Evolutionary conservation across 2,329 filamentous ascomycete genomes (phyloP).

Genomic region (Ophiostoma angusticollis): DNA sequence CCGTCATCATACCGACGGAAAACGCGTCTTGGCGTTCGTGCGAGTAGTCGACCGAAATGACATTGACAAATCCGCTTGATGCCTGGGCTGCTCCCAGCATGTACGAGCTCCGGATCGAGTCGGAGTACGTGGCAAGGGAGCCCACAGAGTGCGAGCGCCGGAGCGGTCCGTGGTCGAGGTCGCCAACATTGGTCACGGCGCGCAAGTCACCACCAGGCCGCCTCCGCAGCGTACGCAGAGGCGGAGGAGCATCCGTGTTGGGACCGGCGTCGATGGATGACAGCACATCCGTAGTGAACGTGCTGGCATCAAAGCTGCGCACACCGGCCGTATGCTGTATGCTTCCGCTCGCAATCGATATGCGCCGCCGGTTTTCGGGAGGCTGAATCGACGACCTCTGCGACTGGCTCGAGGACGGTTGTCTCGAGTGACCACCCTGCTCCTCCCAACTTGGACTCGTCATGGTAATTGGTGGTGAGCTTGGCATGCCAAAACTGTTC

Average conservation of each 20-base stretch:
- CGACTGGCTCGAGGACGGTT: slow-evolving; percentile 35
- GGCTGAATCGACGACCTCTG: slow-evolving; percentile 36
- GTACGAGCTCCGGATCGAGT: slow-evolving; percentile 47
- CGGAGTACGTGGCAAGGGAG: slow-evolving; percentile 46
- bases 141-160: slow-evolving; percentile 45
- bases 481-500: slow-evolving; percentile 1
- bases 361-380: slow-evolving; percentile 41
- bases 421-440: slow-evolving; percentile 32
- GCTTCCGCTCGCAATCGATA: slow-evolving; percentile 47
- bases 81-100: slow-evolving; percentile 29
- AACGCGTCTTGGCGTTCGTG: slow-evolving; percentile 33
- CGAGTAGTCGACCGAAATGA: slow-evolving; percentile 26
- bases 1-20: slow-evolving; percentile 46
- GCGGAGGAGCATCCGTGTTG: slow-evolving; percentile 33
- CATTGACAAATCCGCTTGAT: slow-evolving; percentile 31
- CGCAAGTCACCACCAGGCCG: slow-evolving; percentile 64
- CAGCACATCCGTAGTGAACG: slow-evolving; percentile 39
- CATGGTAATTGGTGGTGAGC: slow-evolving; percentile 17
- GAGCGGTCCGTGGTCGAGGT: slow-evolving; percentile 38
- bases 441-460: slow-evolving; percentile 22
- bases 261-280: slow-evolving; percentile 35
- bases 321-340: slow-evolving; percentile 36
- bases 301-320: slow-evolving; percentile 49
- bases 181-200: slow-evolving; percentile 51
- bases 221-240: slow-evolving; percentile 53